Percentiles rank a stretch among this genome's conserved stretches.
Conservation (phyloP, 75 land plant genomes). For the Cryptomeria japonica region DNA sequence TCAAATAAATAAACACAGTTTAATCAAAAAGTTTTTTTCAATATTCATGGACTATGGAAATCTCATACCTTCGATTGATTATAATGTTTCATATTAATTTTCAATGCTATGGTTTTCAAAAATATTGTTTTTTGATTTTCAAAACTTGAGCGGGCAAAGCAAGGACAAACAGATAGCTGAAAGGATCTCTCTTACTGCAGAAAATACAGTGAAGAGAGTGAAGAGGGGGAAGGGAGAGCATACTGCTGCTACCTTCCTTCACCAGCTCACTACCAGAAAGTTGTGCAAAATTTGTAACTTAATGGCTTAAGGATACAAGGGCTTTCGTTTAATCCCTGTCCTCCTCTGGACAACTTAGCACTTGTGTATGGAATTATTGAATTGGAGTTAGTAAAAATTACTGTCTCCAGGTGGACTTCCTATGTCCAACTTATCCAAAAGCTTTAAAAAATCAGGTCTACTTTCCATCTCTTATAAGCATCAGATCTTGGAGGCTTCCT, state of each 20-base stretch:
- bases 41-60: too few species aligned
- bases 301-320: background rate
- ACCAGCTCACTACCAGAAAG: background rate
- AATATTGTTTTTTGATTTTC: too few species aligned
- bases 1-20: too few species aligned
- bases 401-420: background rate
- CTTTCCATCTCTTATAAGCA: background rate
- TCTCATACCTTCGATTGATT: too few species aligned
- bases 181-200: too few species aligned
- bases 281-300: background rate
- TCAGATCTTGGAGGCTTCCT: background rate
- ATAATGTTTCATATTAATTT: too few species aligned
- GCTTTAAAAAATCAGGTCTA: background rate
- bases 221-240: too few species aligned
- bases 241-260: background rate
- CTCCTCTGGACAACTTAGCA: background rate
- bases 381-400: background rate
- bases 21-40: too few species aligned
- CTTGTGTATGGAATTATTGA: background rate
- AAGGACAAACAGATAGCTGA: too few species aligned
- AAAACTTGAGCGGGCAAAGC: too few species aligned
- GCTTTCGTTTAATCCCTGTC: background rate
- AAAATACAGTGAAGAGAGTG: too few species aligned
- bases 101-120: too few species aligned
- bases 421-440: background rate